Evolutionary conservation across 108 stramenopile species (phyloP).

Genomic region (Cylindrotheca closterium): DNA sequence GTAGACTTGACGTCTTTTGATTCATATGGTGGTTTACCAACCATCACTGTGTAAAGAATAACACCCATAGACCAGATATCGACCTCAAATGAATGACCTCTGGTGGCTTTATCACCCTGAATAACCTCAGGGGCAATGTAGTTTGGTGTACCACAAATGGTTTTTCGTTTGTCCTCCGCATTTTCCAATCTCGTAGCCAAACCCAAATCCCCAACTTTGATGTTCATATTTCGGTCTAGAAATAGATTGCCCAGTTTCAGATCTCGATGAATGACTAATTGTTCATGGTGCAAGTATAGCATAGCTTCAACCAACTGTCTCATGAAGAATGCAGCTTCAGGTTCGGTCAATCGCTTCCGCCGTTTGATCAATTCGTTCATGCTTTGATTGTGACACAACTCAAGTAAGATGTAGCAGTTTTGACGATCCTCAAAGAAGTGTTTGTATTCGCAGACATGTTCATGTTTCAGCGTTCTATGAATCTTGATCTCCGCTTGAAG

Average conservation of each 20-base stretch:
- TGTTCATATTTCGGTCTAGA: constrained; percentile 74
- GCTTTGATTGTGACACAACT: constrained; percentile 96
- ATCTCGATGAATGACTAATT: constrained; percentile 96
- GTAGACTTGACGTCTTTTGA: constrained; percentile 98
- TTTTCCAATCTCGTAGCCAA: constrained; percentile 89
- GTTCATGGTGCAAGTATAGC: constrained; percentile 81
- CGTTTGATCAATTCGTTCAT: constrained; percentile 94
- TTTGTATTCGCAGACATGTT: constrained; percentile 92
- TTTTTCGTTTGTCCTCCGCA: constrained; percentile 88
- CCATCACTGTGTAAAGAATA: constrained; percentile 94
- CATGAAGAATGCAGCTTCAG: constrained; percentile 80
- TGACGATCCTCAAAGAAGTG: constrained; percentile 96
- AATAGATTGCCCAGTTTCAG: constrained; percentile 99
- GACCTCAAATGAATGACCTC: constrained; percentile 95
- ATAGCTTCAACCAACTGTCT: constrained; percentile 88
- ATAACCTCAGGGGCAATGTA: constrained; percentile 99
- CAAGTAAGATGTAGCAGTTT: constrained; percentile 97
- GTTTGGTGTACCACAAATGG: constrained; percentile 99
- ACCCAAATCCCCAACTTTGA: constrained; percentile 96
- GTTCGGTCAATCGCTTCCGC: constrained; percentile 86
- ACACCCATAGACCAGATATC: constrained; percentile 99
- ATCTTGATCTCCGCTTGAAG: constrained; percentile 99
- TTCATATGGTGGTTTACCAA: constrained; percentile 98
- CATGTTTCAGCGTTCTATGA: constrained; percentile 93
- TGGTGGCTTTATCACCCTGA: constrained; percentile 78